Percentiles rank a stretch among this genome's conserved stretches.
These are phyloP conservation scores for Aspergillus texensis DNA, from an alignment of 2,329 filamentous ascomycete species.

Conservation along the genomic window DNA sequence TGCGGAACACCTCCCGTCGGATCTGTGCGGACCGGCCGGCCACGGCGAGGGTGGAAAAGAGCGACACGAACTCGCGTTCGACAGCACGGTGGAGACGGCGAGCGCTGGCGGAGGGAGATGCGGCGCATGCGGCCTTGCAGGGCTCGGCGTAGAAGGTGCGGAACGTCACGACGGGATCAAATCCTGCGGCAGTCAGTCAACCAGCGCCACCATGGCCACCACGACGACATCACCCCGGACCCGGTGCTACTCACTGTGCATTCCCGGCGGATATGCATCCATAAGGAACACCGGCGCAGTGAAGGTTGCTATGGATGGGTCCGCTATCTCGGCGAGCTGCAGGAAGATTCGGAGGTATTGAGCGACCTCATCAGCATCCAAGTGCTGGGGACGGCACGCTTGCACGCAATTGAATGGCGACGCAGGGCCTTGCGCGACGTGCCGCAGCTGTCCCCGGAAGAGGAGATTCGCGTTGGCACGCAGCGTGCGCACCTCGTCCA, in stretches of 20 bases:
- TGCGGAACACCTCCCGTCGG: slow-evolving; percentile 4
- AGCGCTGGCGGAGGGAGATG: neutral
- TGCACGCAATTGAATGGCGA: neutral
- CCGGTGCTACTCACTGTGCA: slow-evolving; percentile 11
- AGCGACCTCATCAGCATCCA: neutral
- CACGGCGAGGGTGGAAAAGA: slow-evolving; percentile 3
- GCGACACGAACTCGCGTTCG: neutral
- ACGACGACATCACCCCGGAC: neutral
- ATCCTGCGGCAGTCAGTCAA: slow-evolving; percentile 1
- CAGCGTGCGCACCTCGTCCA: neutral
- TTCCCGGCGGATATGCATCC: slow-evolving; percentile 10
- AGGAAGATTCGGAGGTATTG: neutral
- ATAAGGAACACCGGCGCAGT: slow-evolving; percentile 10
- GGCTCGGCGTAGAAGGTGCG: slow-evolving; percentile 3
- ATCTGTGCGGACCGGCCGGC: slow-evolving; percentile 1
- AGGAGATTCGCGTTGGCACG: neutral
- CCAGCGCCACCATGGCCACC: neutral
- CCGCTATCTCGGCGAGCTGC: neutral
- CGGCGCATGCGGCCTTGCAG: neutral
- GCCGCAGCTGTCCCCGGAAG: neutral
- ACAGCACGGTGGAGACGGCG: neutral
- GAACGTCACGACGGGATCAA: slow-evolving; percentile 6
- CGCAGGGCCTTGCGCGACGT: neutral
- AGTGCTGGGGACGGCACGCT: neutral
- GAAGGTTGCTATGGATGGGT: neutral